phyloP scores from a whole-genome alignment of 306 rosid genomes.

The Urtica urens region DNA sequence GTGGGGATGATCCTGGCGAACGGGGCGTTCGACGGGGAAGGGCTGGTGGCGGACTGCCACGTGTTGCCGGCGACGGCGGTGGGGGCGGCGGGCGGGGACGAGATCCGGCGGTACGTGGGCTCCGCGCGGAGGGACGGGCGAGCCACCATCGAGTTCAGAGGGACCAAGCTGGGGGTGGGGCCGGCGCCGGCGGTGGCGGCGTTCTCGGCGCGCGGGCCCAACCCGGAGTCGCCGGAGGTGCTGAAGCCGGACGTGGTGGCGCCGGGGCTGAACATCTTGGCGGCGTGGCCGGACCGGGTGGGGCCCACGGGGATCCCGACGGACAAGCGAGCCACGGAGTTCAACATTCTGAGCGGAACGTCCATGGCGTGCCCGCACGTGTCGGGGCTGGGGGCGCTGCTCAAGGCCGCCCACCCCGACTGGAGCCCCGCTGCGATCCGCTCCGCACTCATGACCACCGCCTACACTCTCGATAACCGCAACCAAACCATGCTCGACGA shows the following conservation, averaged over 20 bases:
- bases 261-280: conserved; percentile 79
- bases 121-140: conserved; percentile 25
- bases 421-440: conserved; percentile 86
- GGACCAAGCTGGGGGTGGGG: conserved; percentile 59
- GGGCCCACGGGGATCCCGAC: conserved; percentile 72
- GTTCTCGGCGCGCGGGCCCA: conserved; percentile 81
- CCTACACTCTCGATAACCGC: conserved; percentile 54
- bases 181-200: conserved; percentile 94
- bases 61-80: conserved; percentile 74
- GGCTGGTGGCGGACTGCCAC: conserved; percentile 82
- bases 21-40: conserved; percentile 83
- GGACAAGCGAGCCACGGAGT: conserved; percentile 53
- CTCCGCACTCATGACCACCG: conserved; percentile 84
- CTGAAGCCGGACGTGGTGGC: conserved; percentile 85
- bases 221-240: conserved; percentile 75
- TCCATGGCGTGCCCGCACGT: conserved; percentile 98
- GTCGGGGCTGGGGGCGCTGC: conserved; percentile 73
- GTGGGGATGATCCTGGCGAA: conserved; percentile 77
- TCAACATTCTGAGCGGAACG: conserved; percentile 76
- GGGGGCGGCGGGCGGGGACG: conserved; percentile 59
- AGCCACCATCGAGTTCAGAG: conserved; percentile 50
- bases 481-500: conserved; percentile 65
- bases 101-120: conserved; percentile 46
- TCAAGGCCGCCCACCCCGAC: conserved; percentile 82
- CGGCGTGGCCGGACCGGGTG: conserved; percentile 87